Base-by-base conservation (phyloP, 768 basidiomycete genomes). In the Lactarius psammicola region DNA sequence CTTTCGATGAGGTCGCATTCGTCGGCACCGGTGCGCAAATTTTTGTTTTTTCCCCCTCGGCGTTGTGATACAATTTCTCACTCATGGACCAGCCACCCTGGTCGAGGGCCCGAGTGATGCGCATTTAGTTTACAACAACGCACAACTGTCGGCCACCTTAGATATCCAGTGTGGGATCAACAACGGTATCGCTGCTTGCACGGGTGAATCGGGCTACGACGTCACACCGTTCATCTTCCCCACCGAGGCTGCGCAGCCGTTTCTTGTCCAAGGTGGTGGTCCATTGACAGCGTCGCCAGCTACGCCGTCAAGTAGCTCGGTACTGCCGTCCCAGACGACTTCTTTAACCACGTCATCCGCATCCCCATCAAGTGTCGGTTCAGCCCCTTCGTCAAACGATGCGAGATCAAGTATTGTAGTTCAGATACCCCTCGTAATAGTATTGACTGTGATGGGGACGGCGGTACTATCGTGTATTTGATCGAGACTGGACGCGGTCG, bases 101-200 rank as follows among this genome's bases (percentile, higher is more conserved):
- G 42, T 65, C 26, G 59, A 65, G 23, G 54, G 64, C 18, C 59
- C 64, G 10, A 46, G 18, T 40, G 59, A 65, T 18, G 59, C 64
- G 28, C 64, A 65, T 33, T n/a, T 65, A 18, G 31, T n/a, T 3
- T 61, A 61, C n/a, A 33, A 33, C n/a, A 60, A 65, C 9, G 1
- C 36, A 6, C 28, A 44, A 3, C 9, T 56, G 10, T 61, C 64
- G 36, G 0, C 56, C 10, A 49, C 34, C 23, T 23, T 65, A 28
- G 64, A 65, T 31, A 38, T 65, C 53, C 20, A 60, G 15, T 65
- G 64, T 26, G 59, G 54, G n/a, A 40, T 65, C 23, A 33, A 8
- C n/a, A 30, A 13, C 33, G 44, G 59, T 30, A n/a, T 61, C 38
- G 59, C 59, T 4, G 42, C 59, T 23, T 61, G 64, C 59, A 61